phyloP scores from a whole-genome alignment of 352 stramenopile genomes.

The Phytophthora chlamydospora region DNA sequence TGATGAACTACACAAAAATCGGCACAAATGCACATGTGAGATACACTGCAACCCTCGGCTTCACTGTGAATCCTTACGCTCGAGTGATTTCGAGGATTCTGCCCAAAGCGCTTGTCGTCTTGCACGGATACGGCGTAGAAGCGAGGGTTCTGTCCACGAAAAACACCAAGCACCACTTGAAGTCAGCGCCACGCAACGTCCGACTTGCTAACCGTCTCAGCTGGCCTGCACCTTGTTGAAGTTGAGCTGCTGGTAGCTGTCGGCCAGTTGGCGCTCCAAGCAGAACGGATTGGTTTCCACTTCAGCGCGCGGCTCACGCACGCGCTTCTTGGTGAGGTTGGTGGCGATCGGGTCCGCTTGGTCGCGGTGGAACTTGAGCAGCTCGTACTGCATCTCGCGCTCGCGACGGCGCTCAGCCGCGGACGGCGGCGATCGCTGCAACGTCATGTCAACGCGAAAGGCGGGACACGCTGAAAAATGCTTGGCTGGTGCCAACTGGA shows the following conservation, averaged over 20 bases:
- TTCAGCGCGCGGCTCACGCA: slow-evolving; percentile 63
- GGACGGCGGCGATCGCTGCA: slow-evolving; percentile 22
- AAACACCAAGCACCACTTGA: not conserved
- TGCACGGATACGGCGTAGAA: slow-evolving; percentile 70
- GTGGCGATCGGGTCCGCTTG: slow-evolving; percentile 51
- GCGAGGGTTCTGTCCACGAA: slow-evolving; percentile 61
- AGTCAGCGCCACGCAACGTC: slow-evolving; percentile 20
- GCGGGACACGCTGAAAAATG: slow-evolving; percentile 8
- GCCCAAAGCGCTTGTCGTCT: slow-evolving; percentile 43
- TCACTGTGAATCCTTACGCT: slow-evolving; percentile 50
- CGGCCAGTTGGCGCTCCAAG: slow-evolving; percentile 71
- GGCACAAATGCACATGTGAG: slow-evolving; percentile 14
- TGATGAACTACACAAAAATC: slow-evolving; percentile 61
- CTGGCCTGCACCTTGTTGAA: slow-evolving; percentile 73
- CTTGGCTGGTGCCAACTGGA: slow-evolving; percentile 19
- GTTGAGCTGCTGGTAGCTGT: slow-evolving; percentile 73
- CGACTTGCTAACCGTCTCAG: slow-evolving; percentile 9
- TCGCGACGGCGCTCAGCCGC: slow-evolving; percentile 45
- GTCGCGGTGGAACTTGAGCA: slow-evolving; percentile 71
- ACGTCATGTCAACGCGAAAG: slow-evolving; percentile 20
- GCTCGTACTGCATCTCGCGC: slow-evolving; percentile 73
- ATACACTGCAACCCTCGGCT: slow-evolving; percentile 8
- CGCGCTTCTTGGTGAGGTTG: slow-evolving; percentile 66
- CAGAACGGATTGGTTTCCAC: slow-evolving; percentile 77
- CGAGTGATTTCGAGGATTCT: slow-evolving; percentile 80